Evolutionary conservation across 441 rosid genomes (phyloP).

Genomic region (Gossypium lobatum): DNA sequence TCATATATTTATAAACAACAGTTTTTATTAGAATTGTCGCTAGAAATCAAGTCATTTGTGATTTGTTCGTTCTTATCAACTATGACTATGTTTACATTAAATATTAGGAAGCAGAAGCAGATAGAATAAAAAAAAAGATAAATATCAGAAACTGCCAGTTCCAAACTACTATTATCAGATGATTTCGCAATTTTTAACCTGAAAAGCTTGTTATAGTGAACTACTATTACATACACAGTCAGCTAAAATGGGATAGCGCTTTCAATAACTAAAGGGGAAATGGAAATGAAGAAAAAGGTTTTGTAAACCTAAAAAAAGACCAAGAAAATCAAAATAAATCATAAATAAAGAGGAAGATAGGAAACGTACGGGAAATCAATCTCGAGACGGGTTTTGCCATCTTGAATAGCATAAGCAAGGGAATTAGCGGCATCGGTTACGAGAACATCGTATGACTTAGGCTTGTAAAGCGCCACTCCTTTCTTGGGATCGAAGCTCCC

Average conservation of each 20-base stretch:
- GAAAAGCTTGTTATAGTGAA: neutral
- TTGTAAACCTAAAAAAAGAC: neutral
- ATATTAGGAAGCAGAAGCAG: neutral
- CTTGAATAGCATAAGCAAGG: constrained; percentile 67
- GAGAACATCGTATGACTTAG: constrained; percentile 79
- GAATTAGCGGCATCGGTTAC: constrained; percentile 74
- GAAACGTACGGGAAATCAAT: constrained; percentile 79
- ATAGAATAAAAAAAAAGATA: neutral
- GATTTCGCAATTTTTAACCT: neutral
- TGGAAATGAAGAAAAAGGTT: neutral
- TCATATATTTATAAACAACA: neutral
- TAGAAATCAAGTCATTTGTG: neutral
- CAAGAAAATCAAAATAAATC: no score
- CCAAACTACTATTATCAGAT: neutral
- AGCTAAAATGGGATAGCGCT: neutral
- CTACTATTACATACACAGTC: neutral
- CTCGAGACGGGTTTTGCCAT: constrained; percentile 69
- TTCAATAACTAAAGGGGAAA: neutral
- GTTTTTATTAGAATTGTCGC: neutral
- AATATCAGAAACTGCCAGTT: neutral
- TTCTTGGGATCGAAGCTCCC: constrained; percentile 28
- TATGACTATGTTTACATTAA: neutral
- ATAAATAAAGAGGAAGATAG: neutral
- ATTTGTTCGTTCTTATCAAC: neutral
- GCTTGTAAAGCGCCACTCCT: constrained; percentile 80